Conservation (phyloP, 2,329 filamentous ascomycete species). For the Fusarium hostae region DNA sequence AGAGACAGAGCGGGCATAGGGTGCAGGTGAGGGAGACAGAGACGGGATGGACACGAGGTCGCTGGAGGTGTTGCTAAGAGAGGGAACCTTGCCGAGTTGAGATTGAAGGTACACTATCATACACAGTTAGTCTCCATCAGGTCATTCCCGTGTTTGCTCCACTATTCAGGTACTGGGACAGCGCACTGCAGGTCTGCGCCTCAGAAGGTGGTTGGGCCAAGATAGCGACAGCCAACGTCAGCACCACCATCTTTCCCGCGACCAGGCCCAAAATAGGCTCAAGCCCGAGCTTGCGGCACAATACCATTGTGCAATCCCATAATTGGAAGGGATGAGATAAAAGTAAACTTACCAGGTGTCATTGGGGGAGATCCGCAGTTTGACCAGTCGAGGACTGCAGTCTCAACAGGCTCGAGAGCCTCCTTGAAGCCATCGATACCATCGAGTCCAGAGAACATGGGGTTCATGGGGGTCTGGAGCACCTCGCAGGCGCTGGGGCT, state of each 20-base stretch:
- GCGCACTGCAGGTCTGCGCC: slow-evolving; percentile 36
- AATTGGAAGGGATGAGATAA: slow-evolving; percentile 5
- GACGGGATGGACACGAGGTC: slow-evolving; percentile 83
- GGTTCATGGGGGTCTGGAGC: slow-evolving; percentile 84
- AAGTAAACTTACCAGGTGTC: slow-evolving; percentile 81
- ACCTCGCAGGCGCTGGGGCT: slow-evolving; percentile 84
- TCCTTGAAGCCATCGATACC: slow-evolving; percentile 74
- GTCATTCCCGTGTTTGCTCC: slow-evolving; percentile 37
- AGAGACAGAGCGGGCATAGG: slow-evolving; percentile 75
- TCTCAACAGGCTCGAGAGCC: slow-evolving; percentile 77
- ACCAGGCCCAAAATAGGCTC: slow-evolving; percentile 35
- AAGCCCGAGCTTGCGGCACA: slow-evolving; percentile 24
- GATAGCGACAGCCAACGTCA: slow-evolving; percentile 33
- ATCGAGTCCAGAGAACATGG: slow-evolving; percentile 79
- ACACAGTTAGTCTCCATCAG: slow-evolving; percentile 50
- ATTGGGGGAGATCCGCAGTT: slow-evolving; percentile 83
- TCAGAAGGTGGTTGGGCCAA: slow-evolving; percentile 25
- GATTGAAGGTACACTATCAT: slow-evolving; percentile 62
- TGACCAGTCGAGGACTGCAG: slow-evolving; percentile 81
- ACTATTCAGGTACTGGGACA: slow-evolving; percentile 38
- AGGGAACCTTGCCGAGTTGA: slow-evolving; percentile 62
- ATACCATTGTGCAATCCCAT: slow-evolving; percentile 20
- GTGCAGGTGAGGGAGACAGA: slow-evolving; percentile 86
- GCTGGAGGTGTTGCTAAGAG: slow-evolving; percentile 71
- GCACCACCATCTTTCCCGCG: slow-evolving; percentile 25